phyloP scores from a whole-genome alignment of 2,329 filamentous ascomycete genomes.

The Aurifilum marmelostoma region DNA sequence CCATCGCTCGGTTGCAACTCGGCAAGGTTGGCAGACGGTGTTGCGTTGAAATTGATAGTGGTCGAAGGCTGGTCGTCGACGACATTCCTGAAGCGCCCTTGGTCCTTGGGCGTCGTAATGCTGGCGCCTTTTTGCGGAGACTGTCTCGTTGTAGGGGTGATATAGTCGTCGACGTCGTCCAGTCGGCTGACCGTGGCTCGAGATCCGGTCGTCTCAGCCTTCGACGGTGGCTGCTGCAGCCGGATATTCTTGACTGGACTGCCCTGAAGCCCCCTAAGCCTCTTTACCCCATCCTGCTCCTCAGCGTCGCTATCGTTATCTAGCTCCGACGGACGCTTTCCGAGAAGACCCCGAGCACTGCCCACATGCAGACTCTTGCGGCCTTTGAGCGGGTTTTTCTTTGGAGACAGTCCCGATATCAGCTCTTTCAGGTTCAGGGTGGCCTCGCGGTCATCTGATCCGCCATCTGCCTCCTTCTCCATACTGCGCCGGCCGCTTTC shows the following conservation, averaged over 20 bases:
- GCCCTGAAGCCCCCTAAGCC: conserved; percentile 70
- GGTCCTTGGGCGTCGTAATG: conserved; percentile 59
- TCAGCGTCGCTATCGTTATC: conserved; percentile 66
- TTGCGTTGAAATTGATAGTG: conserved; percentile 50
- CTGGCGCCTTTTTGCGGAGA: conserved; percentile 52
- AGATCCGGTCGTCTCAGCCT: conserved; percentile 64
- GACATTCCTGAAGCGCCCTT: conserved; percentile 59
- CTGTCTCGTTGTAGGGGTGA: conserved; percentile 46
- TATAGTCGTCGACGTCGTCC: conserved; percentile 43
- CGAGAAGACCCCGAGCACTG: conserved; percentile 72
- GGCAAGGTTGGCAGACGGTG: conserved; percentile 27
- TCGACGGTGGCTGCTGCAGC: conserved; percentile 70
- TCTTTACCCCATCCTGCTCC: conserved; percentile 65
- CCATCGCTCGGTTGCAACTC: conserved; percentile 51
- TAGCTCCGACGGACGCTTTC: conserved; percentile 73
- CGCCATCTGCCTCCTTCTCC: conserved; percentile 54
- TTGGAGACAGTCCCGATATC: conserved; percentile 78
- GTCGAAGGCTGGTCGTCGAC: conserved; percentile 50
- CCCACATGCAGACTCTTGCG: conserved; percentile 79
- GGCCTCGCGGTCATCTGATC: conserved; percentile 59
- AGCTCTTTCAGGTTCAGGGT: conserved; percentile 74
- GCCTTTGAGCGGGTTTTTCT: conserved; percentile 67
- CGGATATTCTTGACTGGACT: conserved; percentile 78
- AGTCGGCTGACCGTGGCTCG: conserved; percentile 55
- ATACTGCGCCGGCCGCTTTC: conserved; percentile 62